These are phyloP conservation scores for Panicum hallii DNA, from an alignment of 202 grass and related monocot genomes.

Conservation along the genomic window DNA sequence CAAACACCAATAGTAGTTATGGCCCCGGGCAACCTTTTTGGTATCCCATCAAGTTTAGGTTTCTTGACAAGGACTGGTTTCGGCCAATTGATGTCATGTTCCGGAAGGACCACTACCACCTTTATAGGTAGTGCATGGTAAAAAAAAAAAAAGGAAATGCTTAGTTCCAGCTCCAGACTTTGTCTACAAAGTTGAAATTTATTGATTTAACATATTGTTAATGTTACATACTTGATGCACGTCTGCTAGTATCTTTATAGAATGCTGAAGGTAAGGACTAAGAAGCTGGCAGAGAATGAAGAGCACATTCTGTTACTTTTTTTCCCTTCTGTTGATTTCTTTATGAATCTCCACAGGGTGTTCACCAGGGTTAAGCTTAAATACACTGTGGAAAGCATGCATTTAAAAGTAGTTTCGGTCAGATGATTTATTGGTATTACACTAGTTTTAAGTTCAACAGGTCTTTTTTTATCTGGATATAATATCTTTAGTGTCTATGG, in stretches of 20 bases:
- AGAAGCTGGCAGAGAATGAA: constrained; percentile 23
- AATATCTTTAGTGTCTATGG: neutral
- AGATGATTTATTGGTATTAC: neutral
- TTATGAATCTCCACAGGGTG: neutral
- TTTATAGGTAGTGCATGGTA: neutral
- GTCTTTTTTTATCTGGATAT: too few relatives aligned
- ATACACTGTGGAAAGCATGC: neutral
- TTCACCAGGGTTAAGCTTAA: neutral
- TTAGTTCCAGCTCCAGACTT: constrained; percentile 19
- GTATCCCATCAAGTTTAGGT: constrained; percentile 27
- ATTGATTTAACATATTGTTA: constrained; percentile 23
- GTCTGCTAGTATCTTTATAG: constrained; percentile 4
- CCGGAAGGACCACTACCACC: neutral
- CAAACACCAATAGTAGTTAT: constrained; percentile 52
- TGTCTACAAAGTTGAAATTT: neutral
- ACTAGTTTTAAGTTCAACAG: neutral
- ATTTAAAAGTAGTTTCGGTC: neutral
- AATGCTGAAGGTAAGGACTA: constrained; percentile 35
- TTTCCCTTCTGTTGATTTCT: neutral
- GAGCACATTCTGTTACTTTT: constrained; percentile 2
- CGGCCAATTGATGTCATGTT: constrained; percentile 43
- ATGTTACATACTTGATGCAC: constrained; percentile 23
- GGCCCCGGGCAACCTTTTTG: constrained; percentile 41
- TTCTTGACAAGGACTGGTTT: constrained; percentile 39
- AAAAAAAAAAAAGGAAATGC: neutral